Evolutionary conservation across 2,329 filamentous ascomycete species (phyloP).

Genomic region (Monilinia polystroma): DNA sequence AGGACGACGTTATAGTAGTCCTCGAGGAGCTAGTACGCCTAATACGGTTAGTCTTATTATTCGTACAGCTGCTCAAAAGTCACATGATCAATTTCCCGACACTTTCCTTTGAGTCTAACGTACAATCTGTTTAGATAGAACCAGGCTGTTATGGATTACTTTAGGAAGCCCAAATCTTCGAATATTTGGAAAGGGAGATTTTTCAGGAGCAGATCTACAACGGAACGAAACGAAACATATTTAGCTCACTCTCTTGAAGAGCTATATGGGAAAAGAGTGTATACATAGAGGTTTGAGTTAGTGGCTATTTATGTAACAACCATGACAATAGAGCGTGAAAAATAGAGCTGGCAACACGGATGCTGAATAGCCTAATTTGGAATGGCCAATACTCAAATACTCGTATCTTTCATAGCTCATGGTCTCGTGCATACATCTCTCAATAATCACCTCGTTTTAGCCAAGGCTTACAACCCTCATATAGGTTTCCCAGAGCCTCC

Average conservation of each 20-base stretch:
- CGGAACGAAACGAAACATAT: background rate
- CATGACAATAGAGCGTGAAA: background rate
- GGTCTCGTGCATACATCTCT: background rate
- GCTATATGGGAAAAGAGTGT: background rate
- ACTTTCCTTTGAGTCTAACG: no score
- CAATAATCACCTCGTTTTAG: conserved; percentile 34
- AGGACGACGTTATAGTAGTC: no score
- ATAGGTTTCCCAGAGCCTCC: conserved; percentile 26
- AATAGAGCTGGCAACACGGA: background rate
- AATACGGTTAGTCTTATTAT: no score
- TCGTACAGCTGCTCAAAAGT: no score
- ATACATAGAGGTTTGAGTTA: background rate
- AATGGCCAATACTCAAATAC: background rate
- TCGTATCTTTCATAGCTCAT: background rate
- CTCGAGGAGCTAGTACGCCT: no score
- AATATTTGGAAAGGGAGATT: no score
- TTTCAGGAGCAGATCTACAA: no score
- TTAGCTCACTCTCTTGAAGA: background rate
- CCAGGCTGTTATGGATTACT: no score
- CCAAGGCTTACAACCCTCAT: conserved; percentile 32
- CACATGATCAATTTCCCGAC: no score
- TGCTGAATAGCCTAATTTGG: background rate
- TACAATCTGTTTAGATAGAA: no score
- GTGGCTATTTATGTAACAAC: background rate
- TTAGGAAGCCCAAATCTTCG: no score